Evolutionary conservation across 1,284 basidiomycete species (phyloP), one percentile per base, ranked within the genome.

Genomic region (Laetiporus sulphureus): DNA sequence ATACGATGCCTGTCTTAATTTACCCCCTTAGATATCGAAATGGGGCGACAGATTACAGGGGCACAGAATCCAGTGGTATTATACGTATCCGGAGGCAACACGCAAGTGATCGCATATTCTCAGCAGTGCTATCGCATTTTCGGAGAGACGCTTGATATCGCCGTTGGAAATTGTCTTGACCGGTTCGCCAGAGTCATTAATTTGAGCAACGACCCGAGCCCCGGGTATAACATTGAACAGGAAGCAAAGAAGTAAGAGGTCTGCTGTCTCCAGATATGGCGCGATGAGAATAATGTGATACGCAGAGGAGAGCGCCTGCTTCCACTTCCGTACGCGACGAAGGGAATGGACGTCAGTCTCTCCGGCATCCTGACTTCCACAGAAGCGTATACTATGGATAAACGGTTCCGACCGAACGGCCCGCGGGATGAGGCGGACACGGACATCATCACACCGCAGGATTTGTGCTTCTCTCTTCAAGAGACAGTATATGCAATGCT

Each of bases 401-500:
- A 83, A 59, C 75, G 80, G 20, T 91, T 82, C 61, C 72, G 79
- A 5, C 49, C 66, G 6, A 66, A 69, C 19, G 69, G 64, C 8
- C 47, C 51, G 3, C 57, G 56, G 10, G 56, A 54, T 35, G 63
- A 69, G 39, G 55, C 65, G 3, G 71, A 72, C 27, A 69, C 74
- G 34, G 83, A 92, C 56, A 73, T 83, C 44, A 91, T 97, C 55
- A 97, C 91, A 3, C 83, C 94, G 5, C 85, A 91, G 18, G 96
- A 99, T 64, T 69, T 99, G 15, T 99, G 96, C 64, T 98, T 95
- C 63, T 94, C 91, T 4, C 69, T 99, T 4, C 96, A 99, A 64
- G 96, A 99, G 65, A 96, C 91, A 3, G 83, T 98, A 2, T 99
- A 91, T 63, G 90, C 95, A 0, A 99, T 99, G 96, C 73, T 99